These are phyloP conservation scores for Psidium friedrichsthalianum DNA, from an alignment of 345 rosid species.

Conservation along the genomic window DNA sequence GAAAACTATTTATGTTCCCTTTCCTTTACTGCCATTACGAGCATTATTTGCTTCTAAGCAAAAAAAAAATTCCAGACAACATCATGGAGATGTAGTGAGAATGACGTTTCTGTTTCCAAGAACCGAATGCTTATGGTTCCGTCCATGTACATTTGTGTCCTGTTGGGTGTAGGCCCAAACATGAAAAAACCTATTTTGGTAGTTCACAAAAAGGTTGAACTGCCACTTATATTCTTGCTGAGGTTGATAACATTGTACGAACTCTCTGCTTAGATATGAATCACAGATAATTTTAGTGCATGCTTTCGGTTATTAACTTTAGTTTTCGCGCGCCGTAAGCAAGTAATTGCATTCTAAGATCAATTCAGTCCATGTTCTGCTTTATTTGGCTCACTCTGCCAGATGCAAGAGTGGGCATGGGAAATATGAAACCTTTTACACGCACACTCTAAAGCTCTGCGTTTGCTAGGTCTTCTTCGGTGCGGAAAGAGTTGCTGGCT, in stretches of 20 bases:
- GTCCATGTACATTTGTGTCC: background rate
- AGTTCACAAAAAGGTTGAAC: background rate
- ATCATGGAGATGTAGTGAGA: background rate
- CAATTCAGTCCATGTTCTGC: background rate
- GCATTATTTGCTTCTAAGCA: background rate
- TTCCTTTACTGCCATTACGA: background rate
- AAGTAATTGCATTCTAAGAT: background rate
- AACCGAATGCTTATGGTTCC: background rate
- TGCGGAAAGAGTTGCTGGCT: constrained; percentile 99
- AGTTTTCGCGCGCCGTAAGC: background rate
- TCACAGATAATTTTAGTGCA: background rate
- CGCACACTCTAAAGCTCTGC: background rate
- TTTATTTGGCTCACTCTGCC: background rate
- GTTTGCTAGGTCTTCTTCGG: constrained; percentile 56
- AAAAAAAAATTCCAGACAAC: background rate
- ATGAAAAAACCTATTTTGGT: background rate
- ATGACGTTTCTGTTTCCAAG: background rate
- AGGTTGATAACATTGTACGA: background rate
- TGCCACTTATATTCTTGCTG: background rate
- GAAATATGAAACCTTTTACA: background rate
- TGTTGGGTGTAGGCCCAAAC: background rate
- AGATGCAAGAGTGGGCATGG: background rate
- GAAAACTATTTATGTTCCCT: background rate
- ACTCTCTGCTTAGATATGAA: background rate
- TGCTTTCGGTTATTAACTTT: background rate